A percentile compares a stretch with the other conserved stretches of the same genome.
These are phyloP conservation scores for Pseudocercospora macadamiae DNA, from an alignment of 2,329 filamentous ascomycete species.

Conservation along the genomic window DNA sequence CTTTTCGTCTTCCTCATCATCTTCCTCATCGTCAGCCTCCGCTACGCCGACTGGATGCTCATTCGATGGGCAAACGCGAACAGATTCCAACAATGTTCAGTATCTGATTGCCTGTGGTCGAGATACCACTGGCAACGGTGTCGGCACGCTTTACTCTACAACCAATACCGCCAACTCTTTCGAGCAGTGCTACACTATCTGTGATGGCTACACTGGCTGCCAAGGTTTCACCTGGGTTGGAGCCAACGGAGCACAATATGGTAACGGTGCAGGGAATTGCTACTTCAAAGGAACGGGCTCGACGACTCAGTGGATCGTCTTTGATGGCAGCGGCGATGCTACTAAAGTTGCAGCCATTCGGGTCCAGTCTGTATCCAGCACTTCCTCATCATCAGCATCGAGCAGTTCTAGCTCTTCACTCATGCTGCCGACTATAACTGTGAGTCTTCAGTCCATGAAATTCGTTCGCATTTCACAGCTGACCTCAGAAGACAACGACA, in stretches of 20 bases:
- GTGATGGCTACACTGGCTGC: slow-evolving; percentile 4
- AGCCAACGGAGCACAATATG: slow-evolving; percentile 5
- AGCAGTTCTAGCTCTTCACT: slow-evolving; percentile 1
- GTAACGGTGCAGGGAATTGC: slow-evolving; percentile 12
- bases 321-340: neutral
- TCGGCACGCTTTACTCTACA: neutral
- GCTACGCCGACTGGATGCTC: neutral
- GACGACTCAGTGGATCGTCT: neutral
- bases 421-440: neutral
- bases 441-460: too few species aligned
- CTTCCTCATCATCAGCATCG: neutral
- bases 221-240: slow-evolving; percentile 13
- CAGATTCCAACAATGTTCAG: neutral
- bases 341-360: neutral
- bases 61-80: neutral
- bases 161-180: neutral
- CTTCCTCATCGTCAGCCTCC: too few species aligned
- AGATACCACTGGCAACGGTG: slow-evolving; percentile 6
- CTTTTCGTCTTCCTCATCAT: too few species aligned
- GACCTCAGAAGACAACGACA: neutral
- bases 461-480: too few species aligned
- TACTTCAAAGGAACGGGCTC: slow-evolving; percentile 11
- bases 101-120: slow-evolving; percentile 9
- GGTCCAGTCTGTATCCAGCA: too few species aligned
- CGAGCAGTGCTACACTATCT: slow-evolving; percentile 6